Conservation (phyloP, 2,329 filamentous ascomycete genomes). For the Neonectria coccinea region DNA sequence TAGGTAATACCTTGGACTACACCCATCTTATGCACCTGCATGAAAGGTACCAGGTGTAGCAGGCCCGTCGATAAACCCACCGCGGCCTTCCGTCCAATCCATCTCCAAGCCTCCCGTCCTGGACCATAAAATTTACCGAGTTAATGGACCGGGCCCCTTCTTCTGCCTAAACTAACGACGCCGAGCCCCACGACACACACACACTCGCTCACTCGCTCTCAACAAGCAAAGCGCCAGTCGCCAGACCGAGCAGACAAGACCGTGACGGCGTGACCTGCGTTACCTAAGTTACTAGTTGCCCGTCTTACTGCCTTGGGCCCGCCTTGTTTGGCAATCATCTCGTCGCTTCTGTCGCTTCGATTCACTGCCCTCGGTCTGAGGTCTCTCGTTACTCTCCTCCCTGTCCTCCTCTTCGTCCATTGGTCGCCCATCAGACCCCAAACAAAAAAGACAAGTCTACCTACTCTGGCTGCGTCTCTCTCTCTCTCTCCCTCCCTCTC, state of each 20-base stretch:
- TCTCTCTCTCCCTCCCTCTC: conserved; percentile 10
- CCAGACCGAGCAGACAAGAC: conserved; percentile 10
- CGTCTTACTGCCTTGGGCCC: neutral
- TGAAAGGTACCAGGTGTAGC: conserved; percentile 9
- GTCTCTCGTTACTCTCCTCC: conserved; percentile 20
- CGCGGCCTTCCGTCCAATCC: conserved; percentile 39
- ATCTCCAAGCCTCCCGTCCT: conserved; percentile 30
- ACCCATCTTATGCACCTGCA: neutral
- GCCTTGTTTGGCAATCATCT: neutral
- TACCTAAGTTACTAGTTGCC: neutral
- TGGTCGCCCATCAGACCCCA: conserved; percentile 18
- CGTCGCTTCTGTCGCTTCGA: neutral
- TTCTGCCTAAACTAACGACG: conserved; percentile 45
- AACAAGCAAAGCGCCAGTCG: conserved; percentile 21
- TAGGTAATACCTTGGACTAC: neutral
- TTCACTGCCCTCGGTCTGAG: conserved; percentile 10
- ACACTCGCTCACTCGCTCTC: conserved; percentile 23
- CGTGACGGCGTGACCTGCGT: conserved; percentile 15
- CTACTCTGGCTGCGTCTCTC: neutral
- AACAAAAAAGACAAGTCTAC: conserved; percentile 13
- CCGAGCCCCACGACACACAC: conserved; percentile 39
- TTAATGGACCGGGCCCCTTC: conserved; percentile 39
- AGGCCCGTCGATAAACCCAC: conserved; percentile 39
- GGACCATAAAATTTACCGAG: conserved; percentile 41
- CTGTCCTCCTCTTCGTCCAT: conserved; percentile 29